These are phyloP conservation scores for Penicillium sp. DNA, from an alignment of 2,329 filamentous ascomycete species.

Conservation along the genomic window DNA sequence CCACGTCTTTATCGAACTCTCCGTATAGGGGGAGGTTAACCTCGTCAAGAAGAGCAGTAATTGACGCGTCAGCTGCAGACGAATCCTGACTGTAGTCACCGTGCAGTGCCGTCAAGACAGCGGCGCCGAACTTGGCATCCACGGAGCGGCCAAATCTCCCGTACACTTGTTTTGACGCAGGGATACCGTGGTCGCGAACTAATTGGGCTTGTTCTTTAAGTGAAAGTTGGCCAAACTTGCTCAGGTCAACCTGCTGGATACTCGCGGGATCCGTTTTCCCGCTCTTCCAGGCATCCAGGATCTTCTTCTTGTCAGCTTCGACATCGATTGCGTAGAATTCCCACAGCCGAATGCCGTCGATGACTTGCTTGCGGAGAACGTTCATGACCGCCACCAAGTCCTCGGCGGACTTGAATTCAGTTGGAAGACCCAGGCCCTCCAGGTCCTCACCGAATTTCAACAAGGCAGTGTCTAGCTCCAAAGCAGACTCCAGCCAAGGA, in stretches of 20 bases:
- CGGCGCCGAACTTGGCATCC: conserved; percentile 64
- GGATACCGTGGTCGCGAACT: conserved; percentile 62
- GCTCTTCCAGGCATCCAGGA: conserved; percentile 65
- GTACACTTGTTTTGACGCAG: conserved; percentile 67
- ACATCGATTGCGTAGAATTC: conserved; percentile 87
- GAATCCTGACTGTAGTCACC: conserved; percentile 59
- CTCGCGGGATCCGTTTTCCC: conserved; percentile 9
- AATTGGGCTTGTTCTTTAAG: conserved; percentile 54
- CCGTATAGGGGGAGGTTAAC: conserved; percentile 84
- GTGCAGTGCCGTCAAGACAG: conserved; percentile 60
- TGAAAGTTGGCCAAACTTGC: conserved; percentile 50
- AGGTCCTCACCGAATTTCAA: conserved; percentile 58
- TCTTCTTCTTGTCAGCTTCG: conserved; percentile 61
- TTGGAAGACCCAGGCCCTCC: conserved; percentile 66
- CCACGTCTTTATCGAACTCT: conserved; percentile 81
- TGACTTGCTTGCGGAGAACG: conserved; percentile 71
- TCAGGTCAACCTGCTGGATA: conserved; percentile 30
- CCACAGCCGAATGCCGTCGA: conserved; percentile 76
- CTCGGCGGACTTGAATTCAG: conserved; percentile 60
- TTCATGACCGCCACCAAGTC: conserved; percentile 80
- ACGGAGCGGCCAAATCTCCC: conserved; percentile 69
- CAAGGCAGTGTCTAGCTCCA: conserved; percentile 75
- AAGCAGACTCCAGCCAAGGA: conserved; percentile 60
- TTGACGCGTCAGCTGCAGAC: conserved; percentile 43
- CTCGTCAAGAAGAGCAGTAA: conserved; percentile 66